Percentiles rank a stretch among this genome's conserved stretches.
These are phyloP conservation scores for Citrus sinensis DNA, from an alignment of 345 rosid species.

Conservation along the genomic window DVS_A1.0 CM039164.1:27423501-27424000, in stretches of 20 bases:
- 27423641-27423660: background rate
- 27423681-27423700: background rate
- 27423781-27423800: constrained; percentile 55
- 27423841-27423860: background rate
- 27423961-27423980: constrained; percentile 59
- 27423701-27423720: background rate
- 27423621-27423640: too few relatives aligned
- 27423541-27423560: fast-evolving
- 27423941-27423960: constrained; percentile 62
- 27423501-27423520: too few relatives aligned
- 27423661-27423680: background rate
- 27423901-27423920: background rate
- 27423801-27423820: constrained; percentile 70
- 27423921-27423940: constrained; percentile 65
- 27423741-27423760: constrained; percentile 52
- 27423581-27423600: background rate
- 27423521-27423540: too few relatives aligned
- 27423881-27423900: background rate
- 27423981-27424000: constrained; percentile 69
- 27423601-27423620: background rate
- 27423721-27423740: background rate
- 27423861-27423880: background rate
- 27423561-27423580: too few relatives aligned
- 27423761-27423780: constrained; percentile 80
- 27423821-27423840: constrained; percentile 55